Base-by-base conservation (phyloP, 164 flowering plant species). In the Taxillus chinensis region DNA sequence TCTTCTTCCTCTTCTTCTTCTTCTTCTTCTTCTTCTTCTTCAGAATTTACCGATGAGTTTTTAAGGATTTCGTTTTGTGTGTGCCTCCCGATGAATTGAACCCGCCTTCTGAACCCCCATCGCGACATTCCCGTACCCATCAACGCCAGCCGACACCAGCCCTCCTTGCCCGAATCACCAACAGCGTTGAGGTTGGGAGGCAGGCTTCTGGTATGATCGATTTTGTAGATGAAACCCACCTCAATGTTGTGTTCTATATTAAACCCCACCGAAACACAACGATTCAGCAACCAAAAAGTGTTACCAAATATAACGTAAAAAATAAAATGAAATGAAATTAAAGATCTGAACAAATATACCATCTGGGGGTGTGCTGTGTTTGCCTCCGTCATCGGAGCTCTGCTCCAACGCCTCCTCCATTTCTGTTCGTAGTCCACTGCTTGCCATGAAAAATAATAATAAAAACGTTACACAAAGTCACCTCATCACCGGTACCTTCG, bases 71-170 rank as follows among this genome's bases (percentile, higher is more conserved):
- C 46, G 8, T 16, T 45, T 38, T 65, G 71, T 48, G n/a, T 61
- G 42, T 75, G 79, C 41, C 64, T 63, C 7, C 74, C 68, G 14
- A 86, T 27, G 67, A 75, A 89, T 51, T 66, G 62, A 3, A 82
- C 85, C 41, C 72, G 78, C 60, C 79, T 66, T 5, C 86, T 72
- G 39, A 55, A 55, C 0, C 89, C 95, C 95, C 96, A 92, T 16
- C 46, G 68, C 17, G 80, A 45, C 76, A 80, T 67, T 49, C 78
- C 87, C 2, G 61, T 49, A 8, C 65, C 61, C 16, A 67, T 78
- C 40, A 83, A 67, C 41, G 67, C 67, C 7, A 75, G 68, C 75
- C 54, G 68, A 39, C 78, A 77, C 3, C 0, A 37, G 2, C 77
- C 82, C 62, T 58, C 71, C 56, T 55, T 67, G 6, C 57, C 27